These are phyloP conservation scores for Vigna trinervia DNA, from an alignment of 306 rosid genomes.

Conservation along the genomic window DNA sequence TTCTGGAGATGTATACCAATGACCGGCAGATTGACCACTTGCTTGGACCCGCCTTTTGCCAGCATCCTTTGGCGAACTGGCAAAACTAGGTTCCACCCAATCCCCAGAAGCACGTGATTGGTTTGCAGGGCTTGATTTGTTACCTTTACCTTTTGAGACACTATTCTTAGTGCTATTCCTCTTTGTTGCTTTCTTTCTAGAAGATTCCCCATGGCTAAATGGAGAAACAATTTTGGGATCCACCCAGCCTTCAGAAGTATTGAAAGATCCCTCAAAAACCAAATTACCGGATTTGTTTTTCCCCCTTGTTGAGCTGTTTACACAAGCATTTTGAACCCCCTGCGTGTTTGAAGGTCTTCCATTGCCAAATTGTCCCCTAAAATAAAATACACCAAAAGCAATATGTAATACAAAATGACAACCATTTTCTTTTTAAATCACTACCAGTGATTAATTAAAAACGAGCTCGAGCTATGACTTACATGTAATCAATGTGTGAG, in stretches of 20 bases:
- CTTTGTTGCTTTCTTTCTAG: slow-evolving; percentile 53
- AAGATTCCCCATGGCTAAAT: slow-evolving; percentile 47
- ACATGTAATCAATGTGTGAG: slow-evolving; percentile 85
- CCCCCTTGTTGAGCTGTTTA: slow-evolving; percentile 51
- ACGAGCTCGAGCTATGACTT: slow-evolving; percentile 28
- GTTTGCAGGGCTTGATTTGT: slow-evolving; percentile 47
- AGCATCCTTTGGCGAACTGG: slow-evolving; percentile 64
- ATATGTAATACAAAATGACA: neutral
- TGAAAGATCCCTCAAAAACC: slow-evolving; percentile 43
- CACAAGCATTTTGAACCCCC: slow-evolving; percentile 48
- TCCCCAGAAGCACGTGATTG: slow-evolving; percentile 52
- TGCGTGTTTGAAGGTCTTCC: slow-evolving; percentile 59
- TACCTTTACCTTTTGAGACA: slow-evolving; percentile 52
- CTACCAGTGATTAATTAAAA: slow-evolving; percentile 6
- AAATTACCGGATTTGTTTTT: slow-evolving; percentile 46
- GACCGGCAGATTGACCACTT: slow-evolving; percentile 72
- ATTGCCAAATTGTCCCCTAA: slow-evolving; percentile 85
- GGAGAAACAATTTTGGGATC: slow-evolving; percentile 55
- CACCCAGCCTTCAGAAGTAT: slow-evolving; percentile 66
- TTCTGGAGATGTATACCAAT: slow-evolving; percentile 80
- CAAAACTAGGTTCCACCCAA: slow-evolving; percentile 76
- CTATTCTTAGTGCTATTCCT: slow-evolving; percentile 53
- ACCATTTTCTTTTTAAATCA: slow-evolving; percentile 5
- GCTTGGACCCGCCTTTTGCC: slow-evolving; percentile 73
- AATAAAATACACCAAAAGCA: slow-evolving; percentile 28